Evolutionary conservation across 2,329 filamentous ascomycete genomes (phyloP).

Genomic region (Calonectria hongkongensis): DNA sequence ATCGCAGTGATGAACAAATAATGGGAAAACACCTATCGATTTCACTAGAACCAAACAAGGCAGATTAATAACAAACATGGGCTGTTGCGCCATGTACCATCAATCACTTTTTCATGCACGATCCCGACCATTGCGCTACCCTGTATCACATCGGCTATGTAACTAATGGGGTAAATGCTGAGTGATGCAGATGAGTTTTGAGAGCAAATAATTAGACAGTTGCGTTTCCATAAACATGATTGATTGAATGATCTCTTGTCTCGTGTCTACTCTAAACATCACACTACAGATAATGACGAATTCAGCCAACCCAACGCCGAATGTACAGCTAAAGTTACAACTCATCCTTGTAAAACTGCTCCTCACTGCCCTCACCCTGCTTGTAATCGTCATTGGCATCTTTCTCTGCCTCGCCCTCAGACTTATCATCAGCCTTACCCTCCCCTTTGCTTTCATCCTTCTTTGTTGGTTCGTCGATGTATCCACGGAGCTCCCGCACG

Average conservation of each 20-base stretch:
- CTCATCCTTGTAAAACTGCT: conserved; percentile 70
- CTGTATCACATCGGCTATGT: too few species aligned
- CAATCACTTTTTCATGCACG: too few species aligned
- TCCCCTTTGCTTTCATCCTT: background rate
- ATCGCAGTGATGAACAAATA: too few species aligned
- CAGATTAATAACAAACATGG: too few species aligned
- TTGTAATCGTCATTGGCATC: conserved; percentile 45
- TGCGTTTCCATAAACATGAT: background rate
- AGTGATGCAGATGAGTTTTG: background rate
- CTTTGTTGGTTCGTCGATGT: conserved; percentile 76
- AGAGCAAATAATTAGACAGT: background rate
- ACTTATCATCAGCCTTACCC: conserved; percentile 45
- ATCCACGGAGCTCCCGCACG: conserved; percentile 79
- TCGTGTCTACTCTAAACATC: conserved; percentile 4
- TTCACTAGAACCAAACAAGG: too few species aligned
- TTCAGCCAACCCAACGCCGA: conserved; percentile 40
- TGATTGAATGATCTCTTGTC: background rate
- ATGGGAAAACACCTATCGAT: too few species aligned
- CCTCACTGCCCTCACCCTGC: conserved; percentile 65
- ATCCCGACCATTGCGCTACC: too few species aligned
- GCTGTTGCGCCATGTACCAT: too few species aligned
- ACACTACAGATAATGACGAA: background rate
- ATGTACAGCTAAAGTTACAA: conserved; percentile 32
- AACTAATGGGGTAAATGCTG: too few species aligned
- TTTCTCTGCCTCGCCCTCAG: conserved; percentile 48